Evolutionary conservation across 140 eudicot genomes (phyloP).

Genomic region (Ambrosia hybrid): DNA sequence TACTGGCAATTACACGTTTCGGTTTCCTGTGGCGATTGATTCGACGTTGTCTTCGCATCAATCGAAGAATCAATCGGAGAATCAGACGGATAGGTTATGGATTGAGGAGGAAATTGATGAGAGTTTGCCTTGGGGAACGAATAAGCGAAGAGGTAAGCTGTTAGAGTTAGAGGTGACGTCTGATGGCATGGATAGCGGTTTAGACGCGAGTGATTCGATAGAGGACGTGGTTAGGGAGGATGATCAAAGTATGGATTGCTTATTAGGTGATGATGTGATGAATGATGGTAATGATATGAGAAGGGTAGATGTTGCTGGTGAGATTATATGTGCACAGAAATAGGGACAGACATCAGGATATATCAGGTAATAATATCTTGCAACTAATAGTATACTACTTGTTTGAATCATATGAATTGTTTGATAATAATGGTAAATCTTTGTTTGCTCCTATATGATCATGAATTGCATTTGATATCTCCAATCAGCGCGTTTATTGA

Average conservation of each 20-base stretch:
- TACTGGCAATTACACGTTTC: conserved; percentile 21
- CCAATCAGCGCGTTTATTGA: no score
- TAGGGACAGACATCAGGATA: conserved; percentile 7
- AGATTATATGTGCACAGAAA: conserved; percentile 31
- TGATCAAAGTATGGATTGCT: conserved; percentile 30
- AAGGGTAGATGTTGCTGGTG: conserved; percentile 12
- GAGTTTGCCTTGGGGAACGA: conserved; percentile 16
- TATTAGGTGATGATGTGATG: conserved; percentile 11
- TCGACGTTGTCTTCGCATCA: neutral
- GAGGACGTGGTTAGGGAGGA: conserved; percentile 26
- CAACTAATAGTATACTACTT: neutral
- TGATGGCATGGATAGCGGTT: neutral
- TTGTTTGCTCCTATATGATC: conserved; percentile 4
- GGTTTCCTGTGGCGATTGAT: conserved; percentile 17
- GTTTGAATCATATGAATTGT: conserved; percentile 1
- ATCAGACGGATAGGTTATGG: neutral
- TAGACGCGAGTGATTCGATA: conserved; percentile 3
- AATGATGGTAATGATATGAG: conserved; percentile 9
- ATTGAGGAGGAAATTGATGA: conserved; percentile 7
- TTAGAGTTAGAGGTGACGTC: conserved; percentile 19
- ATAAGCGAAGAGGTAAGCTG: conserved; percentile 18
- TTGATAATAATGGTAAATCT: conserved; percentile 6
- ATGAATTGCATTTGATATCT: neutral
- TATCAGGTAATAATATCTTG: conserved; percentile 5
- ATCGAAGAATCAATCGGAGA: conserved; percentile 10